Evolutionary conservation across 1,284 basidiomycete genomes (phyloP), one percentile per base, ranked within the genome.

Genomic region (Microstroma glucosiphilum): DNA sequence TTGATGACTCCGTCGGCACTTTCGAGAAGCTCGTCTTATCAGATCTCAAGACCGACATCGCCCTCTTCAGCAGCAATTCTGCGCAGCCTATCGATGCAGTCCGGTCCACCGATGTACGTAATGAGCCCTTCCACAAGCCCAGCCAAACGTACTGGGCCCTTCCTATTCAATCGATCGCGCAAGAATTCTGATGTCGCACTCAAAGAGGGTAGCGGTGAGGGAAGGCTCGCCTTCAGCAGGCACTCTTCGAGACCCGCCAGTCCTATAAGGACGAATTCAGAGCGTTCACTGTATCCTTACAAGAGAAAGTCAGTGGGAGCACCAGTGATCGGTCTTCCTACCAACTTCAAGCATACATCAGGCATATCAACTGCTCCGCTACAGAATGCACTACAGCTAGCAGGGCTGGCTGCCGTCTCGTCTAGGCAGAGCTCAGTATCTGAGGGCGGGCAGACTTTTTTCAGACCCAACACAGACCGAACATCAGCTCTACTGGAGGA

Each of bases 341-440:
- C 7, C 25, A 54, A 54, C 25, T 54, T 54, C 51, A 54, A 54
- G 25, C 51, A 54, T 25, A 54, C 51, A 17, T 21, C 21, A 13
- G 51, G 51, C n/a, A 25, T 19, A 2, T 6, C 51, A 6, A 3
- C 21, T 13, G 13, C 21, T 2, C 51, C 51, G 51, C 26, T 54
- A 13, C 13, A 54, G 17, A 54, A 7, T 21, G 51, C 51, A 6
- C 7, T 54, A 11, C 21, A 21, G n/a, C 51, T 54, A 25, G 13
- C 51, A 6, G 51, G 6, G 6, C 51, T 54, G 15, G 19, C 19
- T 15, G 51, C 51, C 51, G 21, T 23, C 6, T 4, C 6, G 8
- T 6, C 7, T 25, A 17, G 43, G 6, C 43, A 12, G 43, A 19
- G 8, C 15, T 54, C 51, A 21, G 19, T 21, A 15, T 25, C 51